Conservation (phyloP, 352 stramenopile species). For the Globisporangium iwayamae region DNA sequence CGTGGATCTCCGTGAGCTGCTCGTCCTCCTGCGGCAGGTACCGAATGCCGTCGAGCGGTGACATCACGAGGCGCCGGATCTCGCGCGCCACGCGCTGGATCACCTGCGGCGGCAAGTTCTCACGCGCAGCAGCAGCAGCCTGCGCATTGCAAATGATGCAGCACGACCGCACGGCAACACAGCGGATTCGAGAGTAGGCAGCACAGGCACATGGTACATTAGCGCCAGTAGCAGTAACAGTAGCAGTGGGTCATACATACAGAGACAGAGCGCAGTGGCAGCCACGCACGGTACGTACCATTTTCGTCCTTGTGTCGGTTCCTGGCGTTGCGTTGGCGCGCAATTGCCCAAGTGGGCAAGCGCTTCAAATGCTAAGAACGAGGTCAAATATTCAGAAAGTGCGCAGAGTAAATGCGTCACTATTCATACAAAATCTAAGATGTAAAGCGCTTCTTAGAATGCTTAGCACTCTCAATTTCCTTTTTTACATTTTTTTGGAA, state of each 20-base stretch:
- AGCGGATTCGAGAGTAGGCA: background rate
- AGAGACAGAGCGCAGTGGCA: background rate
- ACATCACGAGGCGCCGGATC: conserved; percentile 88
- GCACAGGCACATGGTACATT: background rate
- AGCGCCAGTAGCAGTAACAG: background rate
- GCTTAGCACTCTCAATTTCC: background rate
- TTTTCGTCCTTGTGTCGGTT: background rate
- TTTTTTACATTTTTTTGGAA: background rate
- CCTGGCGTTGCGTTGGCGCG: background rate
- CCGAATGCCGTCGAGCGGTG: conserved; percentile 90
- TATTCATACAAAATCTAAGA: background rate
- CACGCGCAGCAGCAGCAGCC: conserved; percentile 32
- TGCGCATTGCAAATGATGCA: background rate
- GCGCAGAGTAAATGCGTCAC: background rate
- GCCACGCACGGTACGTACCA: conserved; percentile 7
- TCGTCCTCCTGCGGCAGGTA: conserved; percentile 92
- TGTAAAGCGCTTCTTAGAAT: background rate
- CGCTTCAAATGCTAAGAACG: background rate
- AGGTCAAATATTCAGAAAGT: conserved; percentile 4
- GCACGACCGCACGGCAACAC: background rate
- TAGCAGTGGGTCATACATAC: background rate
- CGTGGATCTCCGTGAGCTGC: conserved; percentile 91
- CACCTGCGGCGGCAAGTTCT: conserved; percentile 86
- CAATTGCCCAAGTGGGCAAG: conserved; percentile 6
- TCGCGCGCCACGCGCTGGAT: conserved; percentile 91